A percentile compares a stretch with the other conserved stretches of the same genome.
Conservation (phyloP, 2,329 filamentous ascomycete species). For the Tolypocladium inflatum region DNA sequence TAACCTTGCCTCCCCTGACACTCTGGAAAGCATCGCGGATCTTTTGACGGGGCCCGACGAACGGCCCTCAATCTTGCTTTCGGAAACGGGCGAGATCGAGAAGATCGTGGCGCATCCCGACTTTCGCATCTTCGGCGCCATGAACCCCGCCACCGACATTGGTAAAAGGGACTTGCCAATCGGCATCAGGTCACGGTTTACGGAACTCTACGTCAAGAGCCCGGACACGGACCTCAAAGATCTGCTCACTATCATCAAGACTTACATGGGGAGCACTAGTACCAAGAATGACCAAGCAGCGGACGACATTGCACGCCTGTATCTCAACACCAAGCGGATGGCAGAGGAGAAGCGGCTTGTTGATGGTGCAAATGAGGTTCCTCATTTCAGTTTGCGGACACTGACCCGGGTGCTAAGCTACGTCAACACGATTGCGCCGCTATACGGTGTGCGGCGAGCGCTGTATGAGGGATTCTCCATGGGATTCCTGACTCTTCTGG, state of each 20-base stretch:
- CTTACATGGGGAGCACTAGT: conserved; percentile 68
- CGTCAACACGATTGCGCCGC: conserved; percentile 71
- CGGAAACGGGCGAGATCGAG: conserved; percentile 89
- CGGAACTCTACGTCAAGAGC: conserved; percentile 87
- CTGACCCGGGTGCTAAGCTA: conserved; percentile 85
- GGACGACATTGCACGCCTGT: conserved; percentile 75
- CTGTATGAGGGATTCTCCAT: conserved; percentile 95
- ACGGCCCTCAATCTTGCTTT: conserved; percentile 74
- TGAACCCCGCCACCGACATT: conserved; percentile 97
- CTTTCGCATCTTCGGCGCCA: conserved; percentile 94
- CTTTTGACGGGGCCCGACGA: conserved; percentile 66
- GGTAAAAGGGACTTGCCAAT: conserved; percentile 90
- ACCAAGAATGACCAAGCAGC: conserved; percentile 64
- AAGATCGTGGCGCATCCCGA: conserved; percentile 81
- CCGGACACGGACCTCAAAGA: conserved; percentile 83
- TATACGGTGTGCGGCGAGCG: conserved; percentile 77
- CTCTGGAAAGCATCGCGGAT: conserved; percentile 86
- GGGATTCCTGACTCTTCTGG: conserved; percentile 89
- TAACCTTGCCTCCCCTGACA: conserved; percentile 90
- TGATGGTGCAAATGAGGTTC: conserved; percentile 90
- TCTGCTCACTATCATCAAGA: conserved; percentile 76
- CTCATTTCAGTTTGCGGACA: conserved; percentile 93
- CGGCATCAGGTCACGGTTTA: conserved; percentile 84
- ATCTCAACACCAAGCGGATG: conserved; percentile 76
- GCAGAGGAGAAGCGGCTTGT: conserved; percentile 72